Percentiles rank a stretch among this genome's conserved stretches.
These are phyloP conservation scores for Cladosporium sp. DNA, from an alignment of 2,329 filamentous ascomycete genomes.

Conservation along the genomic window DNA sequence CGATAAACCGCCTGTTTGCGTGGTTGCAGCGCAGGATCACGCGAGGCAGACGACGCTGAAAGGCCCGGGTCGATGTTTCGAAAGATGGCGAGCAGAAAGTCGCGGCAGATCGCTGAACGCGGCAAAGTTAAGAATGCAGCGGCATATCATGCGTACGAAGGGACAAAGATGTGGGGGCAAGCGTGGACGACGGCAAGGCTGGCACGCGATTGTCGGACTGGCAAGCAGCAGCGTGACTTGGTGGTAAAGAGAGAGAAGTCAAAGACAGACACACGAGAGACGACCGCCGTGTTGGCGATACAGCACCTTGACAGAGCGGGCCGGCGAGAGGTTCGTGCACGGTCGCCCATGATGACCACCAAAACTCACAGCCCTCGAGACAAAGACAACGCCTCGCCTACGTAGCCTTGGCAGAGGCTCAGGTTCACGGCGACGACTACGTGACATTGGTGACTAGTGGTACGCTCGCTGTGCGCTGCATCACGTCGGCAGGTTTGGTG, in stretches of 20 bases:
- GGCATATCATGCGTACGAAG: neutral
- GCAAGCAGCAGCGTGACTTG: neutral
- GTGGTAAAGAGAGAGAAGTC: conserved; percentile 1
- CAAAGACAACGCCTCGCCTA: conserved; percentile 2
- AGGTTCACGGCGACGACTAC: neutral
- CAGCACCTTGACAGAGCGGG: neutral
- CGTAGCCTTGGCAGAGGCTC: neutral
- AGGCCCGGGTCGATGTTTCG: conserved; percentile 1
- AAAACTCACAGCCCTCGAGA: neutral
- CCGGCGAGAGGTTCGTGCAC: neutral
- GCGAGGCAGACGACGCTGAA: conserved; percentile 1
- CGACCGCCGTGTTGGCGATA: neutral
- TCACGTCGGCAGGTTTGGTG: too few relatives aligned
- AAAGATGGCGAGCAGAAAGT: conserved; percentile 6
- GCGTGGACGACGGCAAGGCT: neutral
- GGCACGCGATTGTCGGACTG: neutral
- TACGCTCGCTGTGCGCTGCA: too few relatives aligned
- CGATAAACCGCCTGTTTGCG: neutral
- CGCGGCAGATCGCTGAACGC: conserved; percentile 11
- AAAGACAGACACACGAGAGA: neutral
- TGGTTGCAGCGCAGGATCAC: conserved; percentile 2
- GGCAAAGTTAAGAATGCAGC: conserved; percentile 7
- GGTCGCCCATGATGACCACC: neutral
- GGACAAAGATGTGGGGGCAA: neutral
- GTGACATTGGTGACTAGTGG: neutral